Evolutionary conservation across 495 filamentous ascomycete species (phyloP), one percentile per base, ranked within the genome.

Genomic region (Trichoderma erinaceum): DNA sequence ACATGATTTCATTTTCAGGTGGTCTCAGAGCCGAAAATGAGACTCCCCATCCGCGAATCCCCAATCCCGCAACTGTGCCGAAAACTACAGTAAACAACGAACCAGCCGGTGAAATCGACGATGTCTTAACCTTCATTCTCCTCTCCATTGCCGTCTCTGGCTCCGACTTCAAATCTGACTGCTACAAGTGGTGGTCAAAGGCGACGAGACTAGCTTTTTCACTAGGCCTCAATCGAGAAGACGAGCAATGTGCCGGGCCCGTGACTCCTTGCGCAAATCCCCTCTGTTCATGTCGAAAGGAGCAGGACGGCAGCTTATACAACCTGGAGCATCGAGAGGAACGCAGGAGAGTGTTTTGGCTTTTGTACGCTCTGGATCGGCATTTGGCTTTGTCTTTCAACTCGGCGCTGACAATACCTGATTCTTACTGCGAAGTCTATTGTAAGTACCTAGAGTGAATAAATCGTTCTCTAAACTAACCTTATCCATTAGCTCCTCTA

Each of bases 151-250:
- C 92, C 3, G 86, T 92, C 8, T 91, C 89, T n/a, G 89, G 89
- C 4, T 91, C 88, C 70, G 90, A 93, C 71, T 90, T 91, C 77
- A 92, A 92, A 72, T 87, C 87, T 16, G 90, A 89, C 38, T 91
- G 89, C 71, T 83, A 92, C 71, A 81, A 89, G 38, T 93, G 90
- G 90, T 93, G 90, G 90, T 89, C 89, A 70, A 86, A 88, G 0
- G 89, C 90, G 11, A 91, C 88, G 87, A 85, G 87, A 18, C 79
- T 93, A 38, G 88, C 90, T 58, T 84, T 89, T 65, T 88, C 92
- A 74, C 76, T 92, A 43, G 90, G 89, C 74, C 80, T 93, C 5
- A 68, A 70, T 38, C 48, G 69, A n/a, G 66, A 23, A 87, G 89
- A 65, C 83, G 88, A 68, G 89, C 92, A 72, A 71, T 91, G 50